A percentile compares a stretch with the other conserved stretches of the same genome.
Conservation (phyloP, 2,329 filamentous ascomycete species). For the Akanthomyces muscarius region DNA sequence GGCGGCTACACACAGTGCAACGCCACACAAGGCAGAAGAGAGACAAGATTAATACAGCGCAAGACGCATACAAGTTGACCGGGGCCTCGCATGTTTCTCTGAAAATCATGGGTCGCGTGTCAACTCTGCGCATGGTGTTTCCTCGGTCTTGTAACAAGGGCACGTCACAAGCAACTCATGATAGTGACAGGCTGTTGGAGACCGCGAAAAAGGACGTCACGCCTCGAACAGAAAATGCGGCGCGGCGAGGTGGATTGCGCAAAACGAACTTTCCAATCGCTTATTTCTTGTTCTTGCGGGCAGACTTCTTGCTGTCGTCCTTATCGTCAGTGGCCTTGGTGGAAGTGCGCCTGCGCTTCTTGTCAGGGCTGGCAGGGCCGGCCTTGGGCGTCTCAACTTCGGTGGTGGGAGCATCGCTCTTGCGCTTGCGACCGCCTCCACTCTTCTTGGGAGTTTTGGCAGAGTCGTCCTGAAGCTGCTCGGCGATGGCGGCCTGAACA, state of each 20-base stretch:
- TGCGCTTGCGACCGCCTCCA: constrained; percentile 50
- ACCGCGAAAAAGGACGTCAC: constrained; percentile 16
- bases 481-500: constrained; percentile 55
- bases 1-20: background rate
- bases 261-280: background rate
- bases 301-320: constrained; percentile 58
- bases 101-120: background rate
- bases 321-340: constrained; percentile 50
- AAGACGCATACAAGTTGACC: background rate
- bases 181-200: background rate
- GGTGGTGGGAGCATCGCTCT: constrained; percentile 47
- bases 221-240: constrained; percentile 1
- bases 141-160: background rate
- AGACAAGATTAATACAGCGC: background rate
- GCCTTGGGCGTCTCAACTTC: constrained; percentile 35
- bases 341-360: constrained; percentile 59
- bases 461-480: constrained; percentile 50
- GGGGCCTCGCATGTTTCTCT: background rate
- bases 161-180: background rate
- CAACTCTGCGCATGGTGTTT: background rate
- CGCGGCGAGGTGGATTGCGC: background rate
- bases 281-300: constrained; percentile 54
- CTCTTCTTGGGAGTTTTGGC: constrained; percentile 58
- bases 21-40: background rate
- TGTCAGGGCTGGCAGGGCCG: constrained; percentile 52